Conservation (phyloP, 495 filamentous ascomycete genomes). For the Trichoderma reesei region DNA sequence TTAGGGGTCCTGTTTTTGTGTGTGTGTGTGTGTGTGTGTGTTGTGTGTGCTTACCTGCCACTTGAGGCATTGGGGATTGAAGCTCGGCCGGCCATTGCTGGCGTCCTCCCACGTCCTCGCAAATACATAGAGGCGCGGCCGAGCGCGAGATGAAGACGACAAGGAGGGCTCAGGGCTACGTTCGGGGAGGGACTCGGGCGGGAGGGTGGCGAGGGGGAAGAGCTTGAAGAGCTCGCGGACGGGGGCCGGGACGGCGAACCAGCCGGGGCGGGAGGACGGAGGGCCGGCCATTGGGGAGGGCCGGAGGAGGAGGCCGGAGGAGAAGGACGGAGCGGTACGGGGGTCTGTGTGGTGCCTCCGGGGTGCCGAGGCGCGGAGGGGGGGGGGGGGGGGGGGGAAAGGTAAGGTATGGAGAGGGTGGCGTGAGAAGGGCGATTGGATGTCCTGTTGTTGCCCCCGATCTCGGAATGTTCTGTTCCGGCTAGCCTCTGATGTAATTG, state of each 20-base stretch:
- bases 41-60: slow-evolving; percentile 62
- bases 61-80: slow-evolving; percentile 89
- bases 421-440: no score
- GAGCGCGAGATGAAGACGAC: not conserved
- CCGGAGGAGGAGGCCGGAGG: not conserved
- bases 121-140: slow-evolving; percentile 69
- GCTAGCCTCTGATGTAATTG: no score
- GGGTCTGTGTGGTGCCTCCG: not conserved
- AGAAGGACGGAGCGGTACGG: not conserved
- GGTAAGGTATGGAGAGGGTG: no score
- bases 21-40: no score
- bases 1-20: no score
- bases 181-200: slow-evolving; percentile 66
- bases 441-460: no score
- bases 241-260: slow-evolving; percentile 60
- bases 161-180: slow-evolving; percentile 44
- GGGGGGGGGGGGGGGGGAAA: no score
- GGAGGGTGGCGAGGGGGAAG: slow-evolving; percentile 71
- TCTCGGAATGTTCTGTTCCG: no score
- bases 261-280: slow-evolving; percentile 10
- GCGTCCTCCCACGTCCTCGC: slow-evolving; percentile 52
- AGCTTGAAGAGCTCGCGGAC: slow-evolving; percentile 74
- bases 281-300: slow-evolving; percentile 6
- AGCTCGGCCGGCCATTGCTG: slow-evolving; percentile 55
- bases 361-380: not conserved